phyloP scores from a whole-genome alignment of 176 grass and related monocot species.

The Avena sativa region DNA sequence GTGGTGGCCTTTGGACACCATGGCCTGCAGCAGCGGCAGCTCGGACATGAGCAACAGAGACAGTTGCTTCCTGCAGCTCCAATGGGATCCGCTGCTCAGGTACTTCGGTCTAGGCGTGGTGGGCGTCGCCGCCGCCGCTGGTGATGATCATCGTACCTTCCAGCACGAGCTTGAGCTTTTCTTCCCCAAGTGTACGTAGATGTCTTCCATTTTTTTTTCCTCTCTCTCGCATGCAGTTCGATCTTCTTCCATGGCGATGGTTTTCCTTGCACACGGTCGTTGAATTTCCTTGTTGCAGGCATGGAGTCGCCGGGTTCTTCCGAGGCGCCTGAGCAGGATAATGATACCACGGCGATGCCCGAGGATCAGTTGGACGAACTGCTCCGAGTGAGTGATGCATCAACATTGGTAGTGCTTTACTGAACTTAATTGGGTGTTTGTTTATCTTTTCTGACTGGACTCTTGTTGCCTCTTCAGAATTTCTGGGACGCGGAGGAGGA shows the following conservation, averaged over 20 bases:
- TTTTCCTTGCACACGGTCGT: not conserved
- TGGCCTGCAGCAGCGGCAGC: conserved; percentile 44
- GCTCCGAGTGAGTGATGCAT: conserved; percentile 48
- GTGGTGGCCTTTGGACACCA: conserved; percentile 55
- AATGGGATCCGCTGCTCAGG: conserved; percentile 49
- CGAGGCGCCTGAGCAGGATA: conserved; percentile 1
- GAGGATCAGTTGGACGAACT: conserved; percentile 53
- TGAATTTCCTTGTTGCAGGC: conserved; percentile 7
- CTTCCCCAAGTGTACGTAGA: conserved; percentile 50
- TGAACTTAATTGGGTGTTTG: not conserved
- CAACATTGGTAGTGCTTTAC: not conserved
- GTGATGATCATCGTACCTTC: not conserved
- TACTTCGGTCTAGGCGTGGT: conserved; percentile 40
- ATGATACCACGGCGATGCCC: not conserved
- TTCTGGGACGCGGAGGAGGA: conserved; percentile 48
- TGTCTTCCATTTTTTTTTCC: not conserved
- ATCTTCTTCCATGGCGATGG: not conserved
- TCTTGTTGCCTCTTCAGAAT: conserved; percentile 39
- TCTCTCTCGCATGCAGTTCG: not conserved
- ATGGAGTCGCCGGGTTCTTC: conserved; percentile 35
- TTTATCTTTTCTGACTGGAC: not conserved
- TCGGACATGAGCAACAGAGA: conserved; percentile 15
- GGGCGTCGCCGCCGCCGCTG: conserved; percentile 1
- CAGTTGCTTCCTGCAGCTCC: conserved; percentile 38
- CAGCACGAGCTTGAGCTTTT: conserved; percentile 36